Evolutionary conservation across 78 protist species (phyloP).

Genomic region (Dictyostelium discoideum): DNA sequence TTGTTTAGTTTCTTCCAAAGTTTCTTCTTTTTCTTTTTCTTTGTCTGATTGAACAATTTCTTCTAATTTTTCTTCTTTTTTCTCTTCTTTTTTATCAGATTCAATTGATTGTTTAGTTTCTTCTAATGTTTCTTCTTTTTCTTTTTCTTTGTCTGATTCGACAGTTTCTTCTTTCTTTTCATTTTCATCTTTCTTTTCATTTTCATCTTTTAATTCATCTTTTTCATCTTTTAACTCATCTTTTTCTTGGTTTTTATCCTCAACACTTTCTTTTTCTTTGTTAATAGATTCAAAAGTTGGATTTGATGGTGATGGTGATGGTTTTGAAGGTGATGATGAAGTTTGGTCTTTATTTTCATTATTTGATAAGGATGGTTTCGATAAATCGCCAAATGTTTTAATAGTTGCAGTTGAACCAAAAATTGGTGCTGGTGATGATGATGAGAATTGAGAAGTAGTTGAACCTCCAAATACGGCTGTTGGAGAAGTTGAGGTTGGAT

Average conservation of each 20-base stretch:
- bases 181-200: no score
- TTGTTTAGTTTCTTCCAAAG: not conserved
- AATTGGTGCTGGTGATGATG: constrained; percentile 13
- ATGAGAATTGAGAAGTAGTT: not conserved
- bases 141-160: not conserved
- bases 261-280: not conserved
- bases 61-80: not conserved
- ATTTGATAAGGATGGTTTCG: not conserved
- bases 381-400: not conserved
- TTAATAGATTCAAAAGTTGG: no score
- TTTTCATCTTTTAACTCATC: not conserved
- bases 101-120: not conserved
- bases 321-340: not conserved
- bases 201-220: not conserved
- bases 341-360: not conserved
- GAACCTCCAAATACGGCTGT: not conserved
- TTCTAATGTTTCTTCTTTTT: not conserved
- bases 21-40: not conserved
- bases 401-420: not conserved
- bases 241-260: no score
- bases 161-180: not conserved
- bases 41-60: not conserved
- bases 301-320: no score
- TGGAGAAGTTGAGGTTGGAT: not conserved
- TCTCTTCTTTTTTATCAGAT: not conserved